These are phyloP conservation scores for Abrus precatorius DNA, from an alignment of 306 rosid genomes.

Conservation along the genomic window DNA sequence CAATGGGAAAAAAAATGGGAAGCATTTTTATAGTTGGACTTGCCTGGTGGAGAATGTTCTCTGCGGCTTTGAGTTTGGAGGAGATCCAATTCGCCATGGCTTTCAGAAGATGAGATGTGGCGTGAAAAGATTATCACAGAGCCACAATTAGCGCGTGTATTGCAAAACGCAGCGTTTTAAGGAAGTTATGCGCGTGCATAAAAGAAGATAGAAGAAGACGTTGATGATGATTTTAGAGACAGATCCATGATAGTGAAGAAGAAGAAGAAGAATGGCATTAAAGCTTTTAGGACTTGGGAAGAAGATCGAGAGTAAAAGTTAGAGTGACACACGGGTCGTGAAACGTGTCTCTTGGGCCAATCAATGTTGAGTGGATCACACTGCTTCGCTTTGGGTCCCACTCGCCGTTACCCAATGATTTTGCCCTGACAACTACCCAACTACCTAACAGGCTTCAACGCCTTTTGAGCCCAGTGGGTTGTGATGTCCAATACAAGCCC, in stretches of 20 bases:
- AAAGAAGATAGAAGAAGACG: conserved; percentile 8
- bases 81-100: conserved; percentile 97
- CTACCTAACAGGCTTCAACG: conserved; percentile 26
- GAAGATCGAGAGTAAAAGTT: conserved; percentile 31
- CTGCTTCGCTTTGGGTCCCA: conserved; percentile 33
- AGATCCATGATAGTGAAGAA: conserved; percentile 4
- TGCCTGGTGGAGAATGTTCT: conserved; percentile 94
- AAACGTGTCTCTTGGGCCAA: conserved; percentile 22
- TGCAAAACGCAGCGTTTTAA: conserved; percentile 28
- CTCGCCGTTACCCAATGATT: background rate
- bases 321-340: conserved; percentile 37
- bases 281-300: conserved; percentile 10
- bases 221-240: background rate
- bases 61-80: conserved; percentile 96
- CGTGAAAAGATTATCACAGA: background rate
- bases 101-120: conserved; percentile 22
- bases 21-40: background rate
- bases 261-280: conserved; percentile 22
- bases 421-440: background rate
- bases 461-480: background rate
- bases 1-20: conserved; percentile 7
- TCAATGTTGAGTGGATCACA: conserved; percentile 11
- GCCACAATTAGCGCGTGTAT: background rate
- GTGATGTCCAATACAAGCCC: background rate
- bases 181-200: conserved; percentile 1